Conservation (phyloP, 768 basidiomycete species). For the Boletus vermiculosoides region DNA sequence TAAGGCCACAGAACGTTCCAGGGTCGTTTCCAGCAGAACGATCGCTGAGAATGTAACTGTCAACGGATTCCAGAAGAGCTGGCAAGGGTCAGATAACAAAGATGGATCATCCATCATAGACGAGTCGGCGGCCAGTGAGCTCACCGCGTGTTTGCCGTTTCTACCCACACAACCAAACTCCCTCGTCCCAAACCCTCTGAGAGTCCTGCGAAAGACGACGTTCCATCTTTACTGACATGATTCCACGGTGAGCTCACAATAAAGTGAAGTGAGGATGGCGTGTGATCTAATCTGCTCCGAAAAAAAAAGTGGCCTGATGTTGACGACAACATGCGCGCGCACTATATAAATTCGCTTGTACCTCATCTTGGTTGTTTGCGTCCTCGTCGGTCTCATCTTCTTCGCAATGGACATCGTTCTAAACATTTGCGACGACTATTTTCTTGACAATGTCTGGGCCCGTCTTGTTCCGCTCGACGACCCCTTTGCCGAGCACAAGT, state of each 20-base stretch:
- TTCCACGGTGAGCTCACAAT: not conserved
- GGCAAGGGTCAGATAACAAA: not conserved
- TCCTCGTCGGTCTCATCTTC: not conserved
- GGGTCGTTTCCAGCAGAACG: conserved; percentile 5
- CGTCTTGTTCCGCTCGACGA: conserved; percentile 58
- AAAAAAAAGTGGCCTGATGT: conserved; percentile 37
- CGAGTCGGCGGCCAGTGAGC: not conserved
- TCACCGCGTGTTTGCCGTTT: not conserved
- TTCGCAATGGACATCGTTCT: conserved; percentile 81
- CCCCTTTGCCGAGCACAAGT: conserved; percentile 39
- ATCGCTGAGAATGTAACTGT: conserved; percentile 6
- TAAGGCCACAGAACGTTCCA: conserved; percentile 21
- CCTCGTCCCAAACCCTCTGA: not conserved
- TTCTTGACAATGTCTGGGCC: conserved; percentile 82
- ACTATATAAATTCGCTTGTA: conserved; percentile 22
- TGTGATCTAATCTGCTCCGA: conserved; percentile 12
- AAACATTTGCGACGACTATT: conserved; percentile 59
- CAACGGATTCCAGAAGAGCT: not conserved
- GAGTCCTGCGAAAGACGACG: not conserved
- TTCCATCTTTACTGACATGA: not conserved
- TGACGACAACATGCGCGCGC: not conserved
- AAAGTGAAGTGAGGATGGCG: not conserved
- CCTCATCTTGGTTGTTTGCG: no score
- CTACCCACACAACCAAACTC: not conserved
- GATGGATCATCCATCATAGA: not conserved